Evolutionary conservation across 306 rosid genomes (phyloP), one percentile per base, ranked within the genome.

Genomic region (Oemleria cerasiformis): DNA sequence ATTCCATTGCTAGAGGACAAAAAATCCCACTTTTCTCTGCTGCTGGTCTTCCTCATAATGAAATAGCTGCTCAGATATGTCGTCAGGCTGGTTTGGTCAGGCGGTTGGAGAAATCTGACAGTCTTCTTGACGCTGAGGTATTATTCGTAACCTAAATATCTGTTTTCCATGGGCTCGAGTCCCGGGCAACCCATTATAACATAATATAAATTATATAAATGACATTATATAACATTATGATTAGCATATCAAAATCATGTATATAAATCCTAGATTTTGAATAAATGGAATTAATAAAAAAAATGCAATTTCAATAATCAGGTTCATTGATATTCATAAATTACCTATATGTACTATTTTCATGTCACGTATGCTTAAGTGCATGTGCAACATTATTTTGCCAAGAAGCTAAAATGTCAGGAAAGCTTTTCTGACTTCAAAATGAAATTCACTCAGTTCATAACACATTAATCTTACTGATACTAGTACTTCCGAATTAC

Each of bases 1-100:
- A 95, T 79, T 95, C 99, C 78, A 95, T 95, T 85, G 97, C 97
- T 47, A 91, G 99, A 86, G 99, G 99, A 78, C 99, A 95, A 79
- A 95, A 95, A 87, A 95, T 91, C 74, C 99, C 99, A 39, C 88
- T 95, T 57, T 95, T 95, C 83, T 95, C 99, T 45, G 99, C 99
- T 81, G 99, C 99, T 51, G 99, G 99, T 88, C 99, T 95, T 67
- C 97, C 99, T 67, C 99, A 95, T 75, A 95, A 91, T 72, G 99
- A 95, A 86, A 95, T 95, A 20, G 99, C 99, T 78, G 99, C 99
- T 43, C 99, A 95, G 81, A 95, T 95, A 65, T 95, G 99, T 82
- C 99, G 99, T 70, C 99, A 95, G 78, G 99, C 99, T 82, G 99
- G 99, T 68, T 79, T 95, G 84, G 99, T 95, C 74, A 95, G 91